Percentiles rank a stretch among this genome's conserved stretches.
Evolutionary conservation across 495 filamentous ascomycete species (phyloP).

Genomic region (Podospora didyma): DNA sequence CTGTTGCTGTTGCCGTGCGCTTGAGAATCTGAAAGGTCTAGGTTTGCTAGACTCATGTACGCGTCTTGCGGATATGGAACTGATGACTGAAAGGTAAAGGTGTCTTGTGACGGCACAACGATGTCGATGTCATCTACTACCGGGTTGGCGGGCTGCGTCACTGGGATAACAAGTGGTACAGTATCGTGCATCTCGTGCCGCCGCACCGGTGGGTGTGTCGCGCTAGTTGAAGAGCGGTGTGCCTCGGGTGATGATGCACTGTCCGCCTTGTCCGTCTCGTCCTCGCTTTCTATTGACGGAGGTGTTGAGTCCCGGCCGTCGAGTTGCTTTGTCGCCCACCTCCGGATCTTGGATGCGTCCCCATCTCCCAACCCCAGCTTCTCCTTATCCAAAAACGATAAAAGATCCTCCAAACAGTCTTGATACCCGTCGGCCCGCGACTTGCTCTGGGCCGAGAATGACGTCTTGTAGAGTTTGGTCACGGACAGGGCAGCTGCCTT

Average conservation of each 20-base stretch:
- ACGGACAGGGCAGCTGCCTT: conserved; percentile 89
- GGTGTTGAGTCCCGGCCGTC: conserved; percentile 52
- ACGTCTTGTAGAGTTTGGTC: conserved; percentile 92
- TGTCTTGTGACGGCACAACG: conserved; percentile 39
- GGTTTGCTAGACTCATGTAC: conserved; percentile 55
- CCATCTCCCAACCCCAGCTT: conserved; percentile 72
- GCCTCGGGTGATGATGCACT: conserved; percentile 58
- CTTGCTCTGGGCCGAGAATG: conserved; percentile 69
- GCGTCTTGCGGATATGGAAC: conserved; percentile 66
- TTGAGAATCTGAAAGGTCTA: conserved; percentile 42
- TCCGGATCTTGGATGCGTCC: conserved; percentile 74
- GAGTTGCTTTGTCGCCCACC: conserved; percentile 78
- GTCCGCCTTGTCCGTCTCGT: conserved; percentile 59
- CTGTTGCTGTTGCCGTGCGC: conserved; percentile 10
- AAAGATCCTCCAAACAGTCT: conserved; percentile 86
- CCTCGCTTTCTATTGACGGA: conserved; percentile 63
- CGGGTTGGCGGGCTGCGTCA: conserved; percentile 23
- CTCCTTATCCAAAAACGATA: conserved; percentile 77
- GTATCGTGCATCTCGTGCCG: conserved; percentile 45
- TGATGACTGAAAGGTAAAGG: conserved; percentile 70
- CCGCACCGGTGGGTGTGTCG: conserved; percentile 33
- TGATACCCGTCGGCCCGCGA: conserved; percentile 80
- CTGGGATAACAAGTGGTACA: conserved; percentile 13
- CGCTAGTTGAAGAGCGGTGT: conserved; percentile 45
- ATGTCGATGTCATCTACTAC: conserved; percentile 28